Conservation (phyloP, 495 filamentous ascomycete genomes). For the Penicillium ochrochloron region DNA sequence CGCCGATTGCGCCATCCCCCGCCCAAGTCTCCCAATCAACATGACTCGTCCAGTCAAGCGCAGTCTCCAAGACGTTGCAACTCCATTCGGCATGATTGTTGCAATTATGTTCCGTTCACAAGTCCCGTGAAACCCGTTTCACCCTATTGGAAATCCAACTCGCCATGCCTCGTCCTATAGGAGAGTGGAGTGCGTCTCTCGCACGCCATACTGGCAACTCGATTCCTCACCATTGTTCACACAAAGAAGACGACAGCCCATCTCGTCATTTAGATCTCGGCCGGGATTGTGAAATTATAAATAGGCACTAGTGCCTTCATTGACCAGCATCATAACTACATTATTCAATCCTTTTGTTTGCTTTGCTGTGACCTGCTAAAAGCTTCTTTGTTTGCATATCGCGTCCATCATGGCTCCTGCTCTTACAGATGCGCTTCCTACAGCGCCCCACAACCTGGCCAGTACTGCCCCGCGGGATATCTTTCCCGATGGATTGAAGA, state of each 20-base stretch:
- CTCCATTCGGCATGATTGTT: background rate
- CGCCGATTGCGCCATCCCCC: slow-evolving; percentile 40
- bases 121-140: slow-evolving; percentile 4
- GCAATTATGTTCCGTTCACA: background rate
- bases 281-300: slow-evolving; percentile 25
- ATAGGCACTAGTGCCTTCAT: slow-evolving; percentile 14
- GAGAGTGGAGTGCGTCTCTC: slow-evolving; percentile 12
- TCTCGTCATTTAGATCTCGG: slow-evolving; percentile 17
- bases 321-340: background rate
- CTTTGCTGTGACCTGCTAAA: slow-evolving; percentile 1
- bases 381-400: background rate
- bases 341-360: background rate
- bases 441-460: slow-evolving; percentile 39
- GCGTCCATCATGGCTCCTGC: slow-evolving; percentile 41
- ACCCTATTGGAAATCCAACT: slow-evolving; percentile 1
- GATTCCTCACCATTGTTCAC: slow-evolving; percentile 24
- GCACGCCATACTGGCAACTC: slow-evolving; percentile 33
- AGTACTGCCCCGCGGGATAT: slow-evolving; percentile 33
- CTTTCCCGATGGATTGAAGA: slow-evolving; percentile 61
- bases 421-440: slow-evolving; percentile 36
- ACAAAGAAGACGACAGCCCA: background rate
- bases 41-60: background rate
- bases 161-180: slow-evolving; percentile 19
- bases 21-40: slow-evolving; percentile 24
- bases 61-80: background rate